Conservation (phyloP, 2,329 filamentous ascomycete species). For the Tolypocladium nubicola region DNA sequence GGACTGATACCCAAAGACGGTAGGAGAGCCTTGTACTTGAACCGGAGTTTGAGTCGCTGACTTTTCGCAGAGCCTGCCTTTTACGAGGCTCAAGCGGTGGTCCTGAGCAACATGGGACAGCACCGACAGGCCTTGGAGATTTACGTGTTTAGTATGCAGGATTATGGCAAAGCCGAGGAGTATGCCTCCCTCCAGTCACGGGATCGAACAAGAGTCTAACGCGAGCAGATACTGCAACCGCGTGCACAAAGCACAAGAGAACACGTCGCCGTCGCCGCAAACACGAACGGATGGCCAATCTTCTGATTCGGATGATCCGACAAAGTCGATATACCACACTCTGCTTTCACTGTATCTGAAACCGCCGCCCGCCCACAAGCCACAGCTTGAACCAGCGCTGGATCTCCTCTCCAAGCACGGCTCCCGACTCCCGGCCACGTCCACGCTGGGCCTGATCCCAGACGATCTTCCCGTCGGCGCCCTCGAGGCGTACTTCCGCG, state of each 20-base stretch:
- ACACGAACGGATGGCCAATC: slow-evolving; percentile 21
- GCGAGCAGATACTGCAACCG: slow-evolving; percentile 71
- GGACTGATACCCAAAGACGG: slow-evolving; percentile 69
- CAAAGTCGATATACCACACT: slow-evolving; percentile 81
- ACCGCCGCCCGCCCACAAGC: slow-evolving; percentile 61
- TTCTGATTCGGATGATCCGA: slow-evolving; percentile 34
- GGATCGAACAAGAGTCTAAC: slow-evolving; percentile 9
- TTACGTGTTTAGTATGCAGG: slow-evolving; percentile 87
- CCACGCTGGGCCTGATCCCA: slow-evolving; percentile 79
- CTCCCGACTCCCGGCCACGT: slow-evolving; percentile 77
- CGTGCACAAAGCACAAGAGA: slow-evolving; percentile 55
- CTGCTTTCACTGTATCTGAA: slow-evolving; percentile 82
- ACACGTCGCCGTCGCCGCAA: slow-evolving; percentile 23
- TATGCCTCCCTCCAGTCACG: slow-evolving; percentile 30
- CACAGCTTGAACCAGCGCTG: slow-evolving; percentile 69
- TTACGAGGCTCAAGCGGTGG: slow-evolving; percentile 80
- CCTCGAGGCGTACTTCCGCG: slow-evolving; percentile 83
- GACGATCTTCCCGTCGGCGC: slow-evolving; percentile 66
- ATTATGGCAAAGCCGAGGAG: slow-evolving; percentile 88
- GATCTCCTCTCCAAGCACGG: slow-evolving; percentile 86
- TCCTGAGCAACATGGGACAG: slow-evolving; percentile 88
- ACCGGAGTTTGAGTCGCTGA: slow-evolving; percentile 1
- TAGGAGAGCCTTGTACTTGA: slow-evolving; percentile 25
- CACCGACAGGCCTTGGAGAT: slow-evolving; percentile 95
- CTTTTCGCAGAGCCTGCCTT: slow-evolving; percentile 59